phyloP scores from a whole-genome alignment of 352 stramenopile species.

The Phytophthora rubi region DNA sequence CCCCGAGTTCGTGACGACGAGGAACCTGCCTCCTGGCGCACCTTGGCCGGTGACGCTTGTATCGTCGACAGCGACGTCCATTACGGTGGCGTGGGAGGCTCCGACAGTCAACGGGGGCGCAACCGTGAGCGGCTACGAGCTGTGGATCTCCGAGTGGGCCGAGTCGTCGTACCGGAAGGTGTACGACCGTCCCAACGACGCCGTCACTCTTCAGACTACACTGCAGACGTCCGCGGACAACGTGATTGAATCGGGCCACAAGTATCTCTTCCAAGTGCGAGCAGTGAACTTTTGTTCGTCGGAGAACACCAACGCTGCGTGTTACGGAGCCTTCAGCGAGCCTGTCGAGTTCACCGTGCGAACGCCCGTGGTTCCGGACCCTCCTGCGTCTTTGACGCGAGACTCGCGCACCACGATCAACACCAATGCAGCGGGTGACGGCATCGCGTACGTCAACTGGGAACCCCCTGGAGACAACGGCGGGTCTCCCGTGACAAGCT shows the following conservation, averaged over 20 bases:
- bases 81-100: conserved; percentile 91
- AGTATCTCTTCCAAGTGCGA: conserved; percentile 95
- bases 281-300: conserved; percentile 95
- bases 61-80: conserved; percentile 88
- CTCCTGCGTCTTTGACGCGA: conserved; percentile 67
- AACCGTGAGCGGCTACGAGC: conserved; percentile 93
- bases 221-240: conserved; percentile 84
- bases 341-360: conserved; percentile 91
- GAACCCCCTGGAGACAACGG: conserved; percentile 92
- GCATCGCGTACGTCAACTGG: conserved; percentile 84
- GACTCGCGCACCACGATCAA: conserved; percentile 82
- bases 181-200: conserved; percentile 94
- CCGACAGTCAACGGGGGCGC: conserved; percentile 93
- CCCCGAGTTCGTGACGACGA: conserved; percentile 84
- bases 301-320: conserved; percentile 71
- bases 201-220: conserved; percentile 66
- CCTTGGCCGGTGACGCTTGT: conserved; percentile 89
- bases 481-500: conserved; percentile 90
- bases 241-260: conserved; percentile 89
- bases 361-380: conserved; percentile 80
- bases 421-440: conserved; percentile 49
- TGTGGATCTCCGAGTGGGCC: conserved; percentile 97
- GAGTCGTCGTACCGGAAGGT: conserved; percentile 84
- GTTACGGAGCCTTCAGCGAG: conserved; percentile 90
- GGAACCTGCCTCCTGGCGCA: conserved; percentile 88